Conservation (phyloP, 78 protist species). For the Dictyostelium firmibasis region DNA sequence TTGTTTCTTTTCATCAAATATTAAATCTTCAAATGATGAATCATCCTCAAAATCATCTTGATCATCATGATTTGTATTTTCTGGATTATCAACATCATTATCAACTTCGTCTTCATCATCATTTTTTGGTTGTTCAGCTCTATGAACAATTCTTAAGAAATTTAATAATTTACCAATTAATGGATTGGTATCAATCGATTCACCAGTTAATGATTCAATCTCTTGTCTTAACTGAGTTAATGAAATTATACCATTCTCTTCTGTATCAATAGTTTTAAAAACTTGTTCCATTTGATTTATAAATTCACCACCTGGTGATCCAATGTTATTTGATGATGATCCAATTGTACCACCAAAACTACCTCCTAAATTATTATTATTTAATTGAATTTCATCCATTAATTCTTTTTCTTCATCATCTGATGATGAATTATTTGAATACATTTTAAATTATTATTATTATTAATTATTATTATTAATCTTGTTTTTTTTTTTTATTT, state of each 20-base stretch:
- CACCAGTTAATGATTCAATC: constrained; percentile 42
- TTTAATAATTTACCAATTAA: constrained; percentile 24
- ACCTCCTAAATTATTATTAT: background rate
- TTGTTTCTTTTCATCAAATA: background rate
- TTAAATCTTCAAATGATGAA: background rate
- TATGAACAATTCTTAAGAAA: constrained; percentile 45
- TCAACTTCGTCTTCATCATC: background rate
- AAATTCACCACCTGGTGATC: constrained; percentile 17
- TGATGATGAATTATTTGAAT: background rate
- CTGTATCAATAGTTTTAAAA: constrained; percentile 48
- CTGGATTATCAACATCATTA: background rate
- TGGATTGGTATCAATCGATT: constrained; percentile 24
- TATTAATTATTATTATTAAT: background rate
- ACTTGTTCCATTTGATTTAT: constrained; percentile 72
- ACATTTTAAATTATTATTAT: background rate
- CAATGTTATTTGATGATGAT: background rate
- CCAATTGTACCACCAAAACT: background rate
- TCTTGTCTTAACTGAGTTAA: constrained; percentile 35
- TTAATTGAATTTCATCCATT: constrained; percentile 21
- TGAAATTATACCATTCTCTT: constrained; percentile 35
- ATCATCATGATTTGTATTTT: background rate
- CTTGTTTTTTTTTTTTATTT: background rate
- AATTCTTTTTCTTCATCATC: constrained; percentile 18
- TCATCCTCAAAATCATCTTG: background rate
- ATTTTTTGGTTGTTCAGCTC: background rate